These are phyloP conservation scores for Aureobasidium sp. DNA, from an alignment of 2,329 filamentous ascomycete genomes.

Conservation along the genomic window DNA sequence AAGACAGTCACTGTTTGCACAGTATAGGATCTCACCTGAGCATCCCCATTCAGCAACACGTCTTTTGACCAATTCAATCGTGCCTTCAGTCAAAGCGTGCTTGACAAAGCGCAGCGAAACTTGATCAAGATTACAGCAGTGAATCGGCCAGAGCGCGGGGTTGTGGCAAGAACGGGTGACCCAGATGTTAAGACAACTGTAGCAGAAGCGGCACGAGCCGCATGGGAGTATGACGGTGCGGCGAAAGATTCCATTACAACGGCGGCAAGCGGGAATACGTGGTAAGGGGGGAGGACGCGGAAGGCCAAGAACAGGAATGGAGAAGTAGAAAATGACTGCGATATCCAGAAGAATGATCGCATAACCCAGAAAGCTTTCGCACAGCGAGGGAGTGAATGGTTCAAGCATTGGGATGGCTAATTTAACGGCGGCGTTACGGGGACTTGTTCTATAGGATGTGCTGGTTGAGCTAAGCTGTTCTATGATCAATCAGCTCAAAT, in stretches of 20 bases:
- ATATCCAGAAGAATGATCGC: too few relatives aligned
- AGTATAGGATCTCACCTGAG: neutral
- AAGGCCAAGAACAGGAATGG: too few relatives aligned
- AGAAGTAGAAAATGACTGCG: too few relatives aligned
- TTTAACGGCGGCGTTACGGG: too few relatives aligned
- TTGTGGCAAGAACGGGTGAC: neutral
- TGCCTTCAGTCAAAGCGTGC: neutral
- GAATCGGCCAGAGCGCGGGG: neutral
- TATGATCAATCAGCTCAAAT: too few relatives aligned
- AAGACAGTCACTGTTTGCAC: neutral
- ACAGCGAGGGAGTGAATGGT: too few relatives aligned
- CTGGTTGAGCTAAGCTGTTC: too few relatives aligned
- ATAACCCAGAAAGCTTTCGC: too few relatives aligned
- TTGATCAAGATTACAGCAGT: neutral
- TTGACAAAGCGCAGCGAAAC: neutral
- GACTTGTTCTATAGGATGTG: too few relatives aligned
- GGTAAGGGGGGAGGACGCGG: neutral
- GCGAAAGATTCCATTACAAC: neutral
- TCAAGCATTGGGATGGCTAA: too few relatives aligned
- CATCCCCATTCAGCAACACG: neutral
- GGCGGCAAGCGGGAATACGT: neutral
- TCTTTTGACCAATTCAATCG: neutral
- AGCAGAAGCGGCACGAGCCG: neutral
- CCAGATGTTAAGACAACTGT: neutral
- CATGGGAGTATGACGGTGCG: neutral